Evolutionary conservation across 2,329 filamentous ascomycete species (phyloP).

Genomic region (Apiospora hydei): DNA sequence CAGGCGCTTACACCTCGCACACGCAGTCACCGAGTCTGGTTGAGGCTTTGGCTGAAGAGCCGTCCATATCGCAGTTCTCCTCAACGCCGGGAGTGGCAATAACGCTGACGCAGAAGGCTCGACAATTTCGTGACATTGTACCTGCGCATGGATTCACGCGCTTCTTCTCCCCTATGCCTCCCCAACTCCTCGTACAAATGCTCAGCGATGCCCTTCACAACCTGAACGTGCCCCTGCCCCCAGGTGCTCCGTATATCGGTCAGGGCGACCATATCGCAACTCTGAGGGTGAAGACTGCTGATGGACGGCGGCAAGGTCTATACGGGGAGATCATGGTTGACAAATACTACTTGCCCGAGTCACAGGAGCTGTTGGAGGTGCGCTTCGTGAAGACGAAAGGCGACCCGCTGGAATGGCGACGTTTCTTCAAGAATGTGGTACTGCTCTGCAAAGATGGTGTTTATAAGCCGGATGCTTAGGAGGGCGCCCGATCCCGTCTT

Average conservation of each 20-base stretch:
- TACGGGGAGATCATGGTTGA: conserved; percentile 81
- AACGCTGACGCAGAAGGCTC: conserved; percentile 87
- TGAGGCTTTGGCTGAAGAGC: conserved; percentile 81
- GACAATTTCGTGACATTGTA: conserved; percentile 88
- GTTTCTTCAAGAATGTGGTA: conserved; percentile 96
- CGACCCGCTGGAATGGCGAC: conserved; percentile 93
- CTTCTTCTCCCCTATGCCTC: conserved; percentile 86
- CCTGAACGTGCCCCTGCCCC: conserved; percentile 78
- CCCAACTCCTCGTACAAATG: conserved; percentile 78
- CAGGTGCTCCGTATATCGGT: conserved; percentile 49
- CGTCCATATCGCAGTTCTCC: conserved; percentile 86
- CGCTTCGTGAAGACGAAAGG: conserved; percentile 94
- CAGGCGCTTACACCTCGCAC: conserved; percentile 46
- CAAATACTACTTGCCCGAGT: conserved; percentile 63
- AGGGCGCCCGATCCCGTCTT: conserved; percentile 3
- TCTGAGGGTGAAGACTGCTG: conserved; percentile 77
- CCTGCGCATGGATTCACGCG: conserved; percentile 86
- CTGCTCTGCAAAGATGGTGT: conserved; percentile 87
- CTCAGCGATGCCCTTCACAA: conserved; percentile 83
- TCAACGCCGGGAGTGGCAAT: conserved; percentile 79
- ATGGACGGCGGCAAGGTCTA: conserved; percentile 74
- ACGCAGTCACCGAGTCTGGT: conserved; percentile 50
- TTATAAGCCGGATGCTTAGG: conserved; percentile 59
- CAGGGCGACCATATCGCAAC: conserved; percentile 64
- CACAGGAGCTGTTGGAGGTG: conserved; percentile 77